These are phyloP conservation scores for Pichia phayaonensis DNA, from an alignment of 805 yeast genomes.

Conservation along the genomic window DNA sequence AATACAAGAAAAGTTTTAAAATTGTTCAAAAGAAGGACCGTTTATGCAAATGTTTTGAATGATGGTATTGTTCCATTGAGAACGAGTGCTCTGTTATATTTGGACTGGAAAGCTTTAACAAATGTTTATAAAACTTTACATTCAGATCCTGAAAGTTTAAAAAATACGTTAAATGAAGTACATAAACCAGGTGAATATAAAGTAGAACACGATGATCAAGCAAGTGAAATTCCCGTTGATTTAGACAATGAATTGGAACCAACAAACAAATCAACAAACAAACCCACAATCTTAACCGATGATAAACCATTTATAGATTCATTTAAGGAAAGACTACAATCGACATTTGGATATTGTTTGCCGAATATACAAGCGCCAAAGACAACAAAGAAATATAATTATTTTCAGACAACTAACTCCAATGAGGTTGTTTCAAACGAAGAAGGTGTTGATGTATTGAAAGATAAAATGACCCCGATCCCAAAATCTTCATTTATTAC, in stretches of 20 bases:
- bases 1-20: constrained; percentile 61
- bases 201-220: constrained; percentile 9
- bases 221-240: constrained; percentile 27
- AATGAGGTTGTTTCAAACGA: constrained; percentile 7
- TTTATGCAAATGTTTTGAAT: constrained; percentile 83
- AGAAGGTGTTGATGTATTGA: background rate
- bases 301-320: constrained; percentile 7
- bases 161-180: background rate
- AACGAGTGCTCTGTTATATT: constrained; percentile 75
- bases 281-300: background rate
- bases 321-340: constrained; percentile 29
- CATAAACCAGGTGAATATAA: background rate
- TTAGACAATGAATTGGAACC: constrained; percentile 10
- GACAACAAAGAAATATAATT: constrained; percentile 19
- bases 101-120: constrained; percentile 75
- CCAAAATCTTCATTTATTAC: constrained; percentile 73
- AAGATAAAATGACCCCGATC: constrained; percentile 20
- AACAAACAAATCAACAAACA: background rate
- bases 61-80: constrained; percentile 96
- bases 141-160: constrained; percentile 3
- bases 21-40: constrained; percentile 60
- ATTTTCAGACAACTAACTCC: constrained; percentile 25
- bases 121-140: constrained; percentile 33
- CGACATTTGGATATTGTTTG: constrained; percentile 38
- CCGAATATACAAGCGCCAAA: constrained; percentile 20